Base-by-base conservation (phyloP, 1,284 basidiomycete genomes). In the Volvariella surrecta region DNA sequence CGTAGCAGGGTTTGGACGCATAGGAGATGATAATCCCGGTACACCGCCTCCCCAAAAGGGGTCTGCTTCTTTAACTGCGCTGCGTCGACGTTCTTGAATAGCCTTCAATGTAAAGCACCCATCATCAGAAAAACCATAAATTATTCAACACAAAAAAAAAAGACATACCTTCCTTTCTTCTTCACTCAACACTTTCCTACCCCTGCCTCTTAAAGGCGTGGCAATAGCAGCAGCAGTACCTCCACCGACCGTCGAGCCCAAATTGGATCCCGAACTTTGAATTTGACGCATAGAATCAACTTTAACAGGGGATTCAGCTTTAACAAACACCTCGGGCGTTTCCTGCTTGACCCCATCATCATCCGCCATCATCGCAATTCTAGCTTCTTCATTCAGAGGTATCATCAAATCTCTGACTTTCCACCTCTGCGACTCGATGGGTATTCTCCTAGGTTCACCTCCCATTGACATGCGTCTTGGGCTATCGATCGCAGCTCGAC, bases 51-150 rank as follows among this genome's bases (percentile, higher is more conserved):
- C 67, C 54, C 76, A 78, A 54, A 76, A 77, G 13, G 61, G 60
- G 48, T 75, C 73, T 1, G 69, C 68, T 21, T 70, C 68, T 2
- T 58, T 63, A 17, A 79, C 55, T 0, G 78, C 76, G 37, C 76
- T 79, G 4, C 71, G 66, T 22, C 79, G 59, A 4, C 79, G 68
- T 43, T 79, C 77, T 47, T 72, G 67, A 39, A 82, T 81, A 0
- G 76, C 77, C 74, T 77, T 48, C 17, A 13, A 8, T 31, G 16
- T 17, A 20, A 9, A 32, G 17, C n/a, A 21, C 13, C n/a, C 13
- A 19, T 18, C 37, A 32, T 17, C 17, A 17, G 30, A 39, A 17
- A 10, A 15, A n/a, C 16, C 17, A 21, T n/a, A 37, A n/a, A 30
- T 40, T 3, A 32, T 19, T 45, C 17, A 1, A 47, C 57, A 39